These are phyloP conservation scores for Quercus dentata DNA, from an alignment of 306 rosid genomes.

Conservation along the genomic window DNA sequence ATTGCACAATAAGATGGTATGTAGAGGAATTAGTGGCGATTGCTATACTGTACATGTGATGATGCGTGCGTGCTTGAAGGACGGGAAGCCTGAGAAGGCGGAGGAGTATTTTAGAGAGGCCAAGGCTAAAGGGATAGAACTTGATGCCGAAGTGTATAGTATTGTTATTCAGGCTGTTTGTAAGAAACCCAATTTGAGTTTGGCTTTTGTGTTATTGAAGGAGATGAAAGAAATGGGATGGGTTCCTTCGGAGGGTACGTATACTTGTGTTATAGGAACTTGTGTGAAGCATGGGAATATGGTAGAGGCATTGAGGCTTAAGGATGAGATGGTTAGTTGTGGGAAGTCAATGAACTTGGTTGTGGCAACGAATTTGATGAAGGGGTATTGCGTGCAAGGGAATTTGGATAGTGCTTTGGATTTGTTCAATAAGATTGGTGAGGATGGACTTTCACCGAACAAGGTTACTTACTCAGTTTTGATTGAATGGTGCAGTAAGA, in stretches of 20 bases:
- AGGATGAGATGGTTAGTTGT: conserved; percentile 64
- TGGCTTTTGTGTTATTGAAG: conserved; percentile 40
- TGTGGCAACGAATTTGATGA: conserved; percentile 58
- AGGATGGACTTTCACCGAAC: conserved; percentile 46
- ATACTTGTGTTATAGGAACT: conserved; percentile 44
- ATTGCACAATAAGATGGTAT: no score
- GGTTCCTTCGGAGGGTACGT: conserved; percentile 48
- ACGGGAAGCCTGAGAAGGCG: conserved; percentile 23
- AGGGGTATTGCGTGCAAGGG: conserved; percentile 56
- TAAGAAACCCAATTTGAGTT: conserved; percentile 30
- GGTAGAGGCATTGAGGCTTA: conserved; percentile 51
- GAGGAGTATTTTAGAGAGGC: conserved; percentile 43
- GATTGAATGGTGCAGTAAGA: conserved; percentile 53
- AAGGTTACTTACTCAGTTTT: conserved; percentile 45
- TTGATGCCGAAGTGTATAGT: conserved; percentile 53
- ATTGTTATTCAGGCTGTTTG: conserved; percentile 49
- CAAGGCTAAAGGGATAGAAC: conserved; percentile 35
- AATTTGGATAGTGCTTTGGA: conserved; percentile 50
- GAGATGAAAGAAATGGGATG: conserved; percentile 66
- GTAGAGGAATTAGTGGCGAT: no score
- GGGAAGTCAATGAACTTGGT: conserved; percentile 42
- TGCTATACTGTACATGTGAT: no score
- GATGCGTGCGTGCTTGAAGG: no score
- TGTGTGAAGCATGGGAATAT: conserved; percentile 67
- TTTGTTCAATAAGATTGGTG: conserved; percentile 38